Evolutionary conservation across 176 grass and related monocot species (phyloP).

Genomic region (Eleusine coracana): DNA sequence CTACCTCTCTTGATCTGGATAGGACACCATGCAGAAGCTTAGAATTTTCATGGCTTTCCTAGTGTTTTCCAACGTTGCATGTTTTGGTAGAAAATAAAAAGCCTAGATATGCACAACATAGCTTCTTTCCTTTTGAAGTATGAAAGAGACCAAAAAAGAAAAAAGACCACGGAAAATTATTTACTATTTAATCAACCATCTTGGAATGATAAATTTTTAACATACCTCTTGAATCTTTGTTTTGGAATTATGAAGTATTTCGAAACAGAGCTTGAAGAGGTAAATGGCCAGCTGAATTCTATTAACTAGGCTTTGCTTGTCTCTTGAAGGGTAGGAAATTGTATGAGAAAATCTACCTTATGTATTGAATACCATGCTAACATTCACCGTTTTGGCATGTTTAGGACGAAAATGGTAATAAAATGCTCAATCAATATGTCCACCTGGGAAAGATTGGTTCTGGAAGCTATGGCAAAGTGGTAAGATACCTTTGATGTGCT

Average conservation of each 20-base stretch:
- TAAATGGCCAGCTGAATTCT: conserved; percentile 1
- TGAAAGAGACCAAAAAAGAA: too few relatives aligned
- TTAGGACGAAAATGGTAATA: conserved; percentile 77
- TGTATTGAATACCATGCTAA: background rate
- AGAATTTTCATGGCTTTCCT: background rate
- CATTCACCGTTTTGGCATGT: conserved; percentile 10
- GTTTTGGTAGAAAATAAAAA: background rate
- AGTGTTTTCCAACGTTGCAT: background rate
- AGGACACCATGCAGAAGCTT: background rate
- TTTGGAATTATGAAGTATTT: background rate
- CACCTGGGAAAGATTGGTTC: conserved; percentile 73
- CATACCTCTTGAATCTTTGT: background rate
- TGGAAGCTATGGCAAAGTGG: conserved; percentile 96
- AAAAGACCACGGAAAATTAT: background rate
- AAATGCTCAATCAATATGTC: conserved; percentile 92
- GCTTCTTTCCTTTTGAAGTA: conserved; percentile 5
- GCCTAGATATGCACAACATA: background rate
- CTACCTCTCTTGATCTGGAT: conserved; percentile 3
- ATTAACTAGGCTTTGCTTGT: background rate
- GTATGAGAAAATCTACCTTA: conserved; percentile 3
- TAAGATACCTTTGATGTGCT: conserved; percentile 48
- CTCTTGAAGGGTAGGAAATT: conserved; percentile 1
- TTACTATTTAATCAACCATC: background rate
- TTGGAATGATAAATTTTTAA: background rate
- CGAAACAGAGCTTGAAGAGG: too few relatives aligned